Conservation (phyloP, 768 basidiomycete genomes). For the Nidularia sp. region DNA sequence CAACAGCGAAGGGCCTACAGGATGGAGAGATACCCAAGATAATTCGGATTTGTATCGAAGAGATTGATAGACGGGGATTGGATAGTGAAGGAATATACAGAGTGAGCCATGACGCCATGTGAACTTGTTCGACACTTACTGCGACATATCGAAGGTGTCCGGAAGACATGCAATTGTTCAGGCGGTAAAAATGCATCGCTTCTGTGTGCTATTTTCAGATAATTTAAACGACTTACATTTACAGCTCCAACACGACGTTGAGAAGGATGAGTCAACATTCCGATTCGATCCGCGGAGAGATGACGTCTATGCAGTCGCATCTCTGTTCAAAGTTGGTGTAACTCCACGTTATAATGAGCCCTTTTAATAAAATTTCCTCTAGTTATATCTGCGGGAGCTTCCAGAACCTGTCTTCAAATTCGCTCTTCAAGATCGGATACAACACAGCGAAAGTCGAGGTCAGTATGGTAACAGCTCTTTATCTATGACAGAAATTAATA, state of each 20-base stretch:
- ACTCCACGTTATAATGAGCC: neutral
- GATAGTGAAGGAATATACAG: slow-evolving; percentile 81
- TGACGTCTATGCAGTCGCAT: slow-evolving; percentile 81
- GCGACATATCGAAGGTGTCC: slow-evolving; percentile 50
- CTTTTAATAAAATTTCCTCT: slow-evolving; percentile 5
- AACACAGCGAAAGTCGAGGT: slow-evolving; percentile 79
- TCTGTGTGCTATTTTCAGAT: neutral
- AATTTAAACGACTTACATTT: neutral
- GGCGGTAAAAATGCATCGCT: slow-evolving; percentile 37
- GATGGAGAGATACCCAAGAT: slow-evolving; percentile 81
- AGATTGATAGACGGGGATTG: slow-evolving; percentile 77
- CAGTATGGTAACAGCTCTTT: slow-evolving; percentile 8
- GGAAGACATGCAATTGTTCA: slow-evolving; percentile 84
- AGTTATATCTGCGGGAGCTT: slow-evolving; percentile 81
- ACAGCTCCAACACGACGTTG: slow-evolving; percentile 83
- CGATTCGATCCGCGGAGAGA: slow-evolving; percentile 64
- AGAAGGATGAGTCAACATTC: slow-evolving; percentile 76
- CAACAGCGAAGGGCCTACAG: slow-evolving; percentile 67
- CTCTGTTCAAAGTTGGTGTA: slow-evolving; percentile 70
- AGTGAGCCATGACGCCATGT: slow-evolving; percentile 30
- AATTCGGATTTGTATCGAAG: slow-evolving; percentile 73
- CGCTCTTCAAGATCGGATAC: slow-evolving; percentile 73
- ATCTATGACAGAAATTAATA: neutral
- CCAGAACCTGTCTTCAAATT: slow-evolving; percentile 89
- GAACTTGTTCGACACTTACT: neutral